Evolutionary conservation across 208 protist genomes (phyloP).

Genomic region (Acanthamoeba castellanii): DNA sequence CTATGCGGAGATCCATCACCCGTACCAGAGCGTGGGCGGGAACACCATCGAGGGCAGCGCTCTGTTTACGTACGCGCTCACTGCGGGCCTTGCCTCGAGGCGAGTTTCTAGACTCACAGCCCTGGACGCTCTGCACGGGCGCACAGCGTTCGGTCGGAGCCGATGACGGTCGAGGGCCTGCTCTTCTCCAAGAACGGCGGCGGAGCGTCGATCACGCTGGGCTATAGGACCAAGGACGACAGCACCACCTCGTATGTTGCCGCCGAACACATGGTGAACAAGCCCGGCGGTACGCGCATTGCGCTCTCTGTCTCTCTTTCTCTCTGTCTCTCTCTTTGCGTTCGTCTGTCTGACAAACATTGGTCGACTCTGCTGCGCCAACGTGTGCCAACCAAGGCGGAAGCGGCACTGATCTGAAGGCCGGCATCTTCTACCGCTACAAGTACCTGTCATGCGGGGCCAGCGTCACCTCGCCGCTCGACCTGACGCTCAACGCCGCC

Average conservation of each 20-base stretch:
- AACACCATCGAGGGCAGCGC: slow-evolving; percentile 21
- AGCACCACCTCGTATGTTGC: background rate
- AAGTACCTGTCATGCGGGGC: background rate
- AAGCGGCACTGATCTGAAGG: background rate
- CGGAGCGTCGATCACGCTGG: slow-evolving; percentile 17
- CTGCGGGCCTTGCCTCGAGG: background rate
- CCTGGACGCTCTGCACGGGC: background rate
- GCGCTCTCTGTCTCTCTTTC: background rate
- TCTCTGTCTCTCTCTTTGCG: too few relatives aligned
- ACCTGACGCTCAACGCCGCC: background rate
- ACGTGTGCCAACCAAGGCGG: background rate
- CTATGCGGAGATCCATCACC: slow-evolving; percentile 35
- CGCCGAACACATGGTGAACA: background rate
- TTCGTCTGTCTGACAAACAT: too few relatives aligned
- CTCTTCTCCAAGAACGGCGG: slow-evolving; percentile 57
- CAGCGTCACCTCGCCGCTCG: background rate
- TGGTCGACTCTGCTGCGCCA: background rate
- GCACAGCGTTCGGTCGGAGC: background rate
- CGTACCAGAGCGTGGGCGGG: background rate
- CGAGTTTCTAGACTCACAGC: background rate
- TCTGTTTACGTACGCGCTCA: background rate
- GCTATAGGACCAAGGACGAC: slow-evolving; percentile 2
- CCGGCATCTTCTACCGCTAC: background rate
- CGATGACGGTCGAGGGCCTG: background rate
- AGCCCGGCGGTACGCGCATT: background rate